Evolutionary conservation across 305 asterid species (phyloP).

Genomic region (Fraxinus floribunda): DNA sequence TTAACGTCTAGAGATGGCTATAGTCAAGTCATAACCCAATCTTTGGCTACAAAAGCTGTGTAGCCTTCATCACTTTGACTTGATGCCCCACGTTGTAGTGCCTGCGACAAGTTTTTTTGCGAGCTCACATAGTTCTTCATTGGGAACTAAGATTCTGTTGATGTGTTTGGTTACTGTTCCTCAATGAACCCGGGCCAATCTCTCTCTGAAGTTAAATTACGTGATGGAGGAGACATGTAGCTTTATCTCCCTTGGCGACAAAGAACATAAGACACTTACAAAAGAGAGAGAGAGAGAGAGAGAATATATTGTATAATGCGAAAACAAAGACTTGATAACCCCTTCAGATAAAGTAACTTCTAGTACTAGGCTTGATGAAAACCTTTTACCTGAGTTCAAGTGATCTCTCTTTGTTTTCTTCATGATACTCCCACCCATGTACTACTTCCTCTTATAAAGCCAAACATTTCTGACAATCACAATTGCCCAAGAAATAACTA

Average conservation of each 20-base stretch:
- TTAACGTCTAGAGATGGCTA: neutral
- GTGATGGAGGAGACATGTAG: neutral
- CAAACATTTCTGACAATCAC: neutral
- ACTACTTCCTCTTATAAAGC: neutral
- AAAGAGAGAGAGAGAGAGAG: neutral
- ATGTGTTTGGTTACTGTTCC: neutral
- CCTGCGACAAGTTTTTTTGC: neutral
- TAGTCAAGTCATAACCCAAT: conserved; percentile 1
- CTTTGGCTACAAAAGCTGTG: neutral
- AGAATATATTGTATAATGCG: neutral
- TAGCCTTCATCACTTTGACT: neutral
- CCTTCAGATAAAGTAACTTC: neutral
- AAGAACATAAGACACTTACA: neutral
- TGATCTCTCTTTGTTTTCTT: neutral
- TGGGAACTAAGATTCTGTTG: neutral
- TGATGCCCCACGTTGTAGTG: neutral
- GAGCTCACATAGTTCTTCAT: neutral
- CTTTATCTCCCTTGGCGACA: neutral
- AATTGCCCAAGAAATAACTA: neutral
- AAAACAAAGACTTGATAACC: neutral
- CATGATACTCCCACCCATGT: neutral
- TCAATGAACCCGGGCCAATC: neutral
- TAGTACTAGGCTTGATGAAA: neutral
- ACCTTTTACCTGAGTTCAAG: neutral
- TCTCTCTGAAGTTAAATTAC: neutral